Percentiles rank a stretch among this genome's conserved stretches.
phyloP scores from a whole-genome alignment of 169 alveolate species.

The Eimeria nieschulzi region DNA sequence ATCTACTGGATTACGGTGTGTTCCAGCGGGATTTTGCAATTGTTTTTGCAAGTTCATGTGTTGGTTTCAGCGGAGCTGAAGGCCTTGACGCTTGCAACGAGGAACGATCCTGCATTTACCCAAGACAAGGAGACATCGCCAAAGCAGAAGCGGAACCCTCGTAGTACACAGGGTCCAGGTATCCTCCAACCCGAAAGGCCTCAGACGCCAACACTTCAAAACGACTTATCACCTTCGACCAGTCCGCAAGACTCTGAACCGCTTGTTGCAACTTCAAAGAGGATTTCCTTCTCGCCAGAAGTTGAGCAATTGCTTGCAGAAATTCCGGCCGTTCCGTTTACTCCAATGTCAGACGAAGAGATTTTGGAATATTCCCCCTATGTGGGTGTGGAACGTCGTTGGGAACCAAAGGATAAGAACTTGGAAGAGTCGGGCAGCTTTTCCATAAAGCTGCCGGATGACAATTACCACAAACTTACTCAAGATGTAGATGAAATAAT shows the following conservation, averaged over 20 bases:
- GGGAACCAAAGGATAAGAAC: not conserved
- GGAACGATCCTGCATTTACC: constrained; percentile 1
- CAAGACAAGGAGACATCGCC: not conserved
- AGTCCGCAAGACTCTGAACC: not conserved
- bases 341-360: constrained; percentile 24
- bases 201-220: not conserved
- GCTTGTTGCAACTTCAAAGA: not conserved
- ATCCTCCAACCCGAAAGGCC: not conserved
- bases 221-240: not conserved
- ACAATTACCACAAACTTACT: not conserved
- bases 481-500: constrained; percentile 28
- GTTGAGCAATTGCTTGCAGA: not conserved
- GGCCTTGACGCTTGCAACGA: constrained; percentile 4
- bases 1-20: not conserved
- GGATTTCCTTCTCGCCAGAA: constrained; percentile 14
- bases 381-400: not conserved
- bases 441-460: too few species aligned
- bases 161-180: not conserved
- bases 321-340: constrained; percentile 12
- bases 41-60: not conserved
- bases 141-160: not conserved
- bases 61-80: constrained; percentile 31
- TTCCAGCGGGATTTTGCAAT: not conserved
- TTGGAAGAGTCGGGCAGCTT: not conserved
- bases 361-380: constrained; percentile 8